These are phyloP conservation scores for Warburgia ugandensis DNA, from an alignment of 164 flowering plant genomes.

Conservation along the genomic window DNA sequence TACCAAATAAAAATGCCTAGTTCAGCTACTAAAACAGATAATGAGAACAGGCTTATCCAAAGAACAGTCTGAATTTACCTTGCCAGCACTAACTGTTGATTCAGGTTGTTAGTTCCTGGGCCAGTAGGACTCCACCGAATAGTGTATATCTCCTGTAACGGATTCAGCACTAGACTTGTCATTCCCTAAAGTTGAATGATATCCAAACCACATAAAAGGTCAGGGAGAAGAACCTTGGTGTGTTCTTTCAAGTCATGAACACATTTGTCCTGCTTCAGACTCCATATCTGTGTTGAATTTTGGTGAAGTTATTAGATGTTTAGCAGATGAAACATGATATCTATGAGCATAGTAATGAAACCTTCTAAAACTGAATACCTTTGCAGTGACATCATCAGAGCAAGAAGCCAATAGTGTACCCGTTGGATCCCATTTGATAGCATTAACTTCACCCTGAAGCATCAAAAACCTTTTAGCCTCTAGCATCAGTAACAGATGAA, in stretches of 20 bases:
- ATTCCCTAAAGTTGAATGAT: background rate
- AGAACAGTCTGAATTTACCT: conserved; percentile 37
- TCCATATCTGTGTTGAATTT: conserved; percentile 81
- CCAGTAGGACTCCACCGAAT: conserved; percentile 98
- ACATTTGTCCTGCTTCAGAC: conserved; percentile 71
- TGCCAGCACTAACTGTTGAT: conserved; percentile 72
- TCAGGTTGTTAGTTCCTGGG: conserved; percentile 80
- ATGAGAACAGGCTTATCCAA: too few relatives aligned
- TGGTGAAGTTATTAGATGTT: background rate
- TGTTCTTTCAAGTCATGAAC: conserved; percentile 83
- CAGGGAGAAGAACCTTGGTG: conserved; percentile 46
- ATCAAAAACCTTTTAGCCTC: conserved; percentile 2
- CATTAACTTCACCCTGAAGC: conserved; percentile 93
- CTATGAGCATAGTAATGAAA: too few relatives aligned
- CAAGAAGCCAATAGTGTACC: conserved; percentile 89
- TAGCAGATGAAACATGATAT: too few relatives aligned
- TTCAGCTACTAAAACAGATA: too few relatives aligned
- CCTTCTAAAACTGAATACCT: too few relatives aligned
- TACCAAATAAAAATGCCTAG: background rate
- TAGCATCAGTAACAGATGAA: background rate
- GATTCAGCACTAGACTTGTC: background rate
- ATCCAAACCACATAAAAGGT: background rate
- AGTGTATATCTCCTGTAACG: conserved; percentile 89
- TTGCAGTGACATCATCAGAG: conserved; percentile 92
- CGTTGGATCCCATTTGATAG: conserved; percentile 97